These are phyloP conservation scores for Xerocomellus chrysenteron DNA, from an alignment of 768 basidiomycete species.

Conservation along the genomic window DNA sequence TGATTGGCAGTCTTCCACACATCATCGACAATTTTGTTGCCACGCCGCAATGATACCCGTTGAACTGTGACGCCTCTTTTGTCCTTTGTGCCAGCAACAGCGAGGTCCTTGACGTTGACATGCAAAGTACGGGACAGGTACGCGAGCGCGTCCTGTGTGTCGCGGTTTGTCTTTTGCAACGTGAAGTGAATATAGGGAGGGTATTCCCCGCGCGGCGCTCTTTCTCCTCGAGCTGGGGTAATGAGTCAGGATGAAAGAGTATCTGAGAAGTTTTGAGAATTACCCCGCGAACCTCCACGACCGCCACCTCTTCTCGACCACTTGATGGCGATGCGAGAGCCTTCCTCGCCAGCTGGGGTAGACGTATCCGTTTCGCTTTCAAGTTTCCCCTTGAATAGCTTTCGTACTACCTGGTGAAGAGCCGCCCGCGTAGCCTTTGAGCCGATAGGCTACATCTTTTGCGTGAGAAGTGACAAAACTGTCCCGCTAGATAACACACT, in stretches of 20 bases:
- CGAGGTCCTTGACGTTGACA: constrained; percentile 75
- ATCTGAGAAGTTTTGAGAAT: background rate
- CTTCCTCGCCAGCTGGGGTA: constrained; percentile 52
- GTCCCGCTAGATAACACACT: constrained; percentile 48
- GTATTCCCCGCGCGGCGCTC: constrained; percentile 58
- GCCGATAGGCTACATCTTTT: constrained; percentile 62
- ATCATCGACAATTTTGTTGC: constrained; percentile 74
- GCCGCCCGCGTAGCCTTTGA: constrained; percentile 80
- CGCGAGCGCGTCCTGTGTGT: constrained; percentile 90
- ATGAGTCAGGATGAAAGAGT: background rate
- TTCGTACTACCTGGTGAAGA: constrained; percentile 78
- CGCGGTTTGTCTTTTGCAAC: constrained; percentile 95
- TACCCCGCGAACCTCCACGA: constrained; percentile 42
- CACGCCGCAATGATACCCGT: constrained; percentile 76
- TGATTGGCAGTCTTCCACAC: constrained; percentile 85
- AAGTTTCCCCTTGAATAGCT: constrained; percentile 79
- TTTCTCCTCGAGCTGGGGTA: constrained; percentile 35
- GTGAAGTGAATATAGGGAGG: constrained; percentile 96
- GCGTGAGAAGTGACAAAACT: constrained; percentile 14
- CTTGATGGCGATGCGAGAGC: constrained; percentile 76
- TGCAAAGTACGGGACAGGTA: constrained; percentile 79
- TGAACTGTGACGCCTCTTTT: constrained; percentile 97
- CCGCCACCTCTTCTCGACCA: constrained; percentile 61
- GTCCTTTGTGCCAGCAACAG: constrained; percentile 95
- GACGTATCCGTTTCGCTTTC: constrained; percentile 75